phyloP scores from a whole-genome alignment of 495 filamentous ascomycete species.

The Zalerion maritima region DNA sequence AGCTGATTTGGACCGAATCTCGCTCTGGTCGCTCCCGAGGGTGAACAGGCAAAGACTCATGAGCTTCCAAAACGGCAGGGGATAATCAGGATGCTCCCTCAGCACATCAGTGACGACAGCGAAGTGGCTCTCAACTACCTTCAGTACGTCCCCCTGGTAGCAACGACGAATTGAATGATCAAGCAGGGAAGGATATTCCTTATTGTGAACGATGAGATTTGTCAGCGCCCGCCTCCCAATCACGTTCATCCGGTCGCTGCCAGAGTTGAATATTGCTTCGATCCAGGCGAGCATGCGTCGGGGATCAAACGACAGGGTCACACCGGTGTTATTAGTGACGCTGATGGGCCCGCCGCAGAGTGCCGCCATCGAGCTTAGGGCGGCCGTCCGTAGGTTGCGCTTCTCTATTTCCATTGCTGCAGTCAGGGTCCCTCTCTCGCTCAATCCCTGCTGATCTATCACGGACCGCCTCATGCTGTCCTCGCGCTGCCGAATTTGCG shows the following conservation, averaged over 20 bases:
- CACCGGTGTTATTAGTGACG: conserved; percentile 70
- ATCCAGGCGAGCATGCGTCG: conserved; percentile 88
- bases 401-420: conserved; percentile 96
- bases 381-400: conserved; percentile 74
- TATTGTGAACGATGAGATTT: conserved; percentile 83
- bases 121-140: conserved; percentile 89
- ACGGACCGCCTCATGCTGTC: conserved; percentile 74
- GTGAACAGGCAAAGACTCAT: conserved; percentile 79
- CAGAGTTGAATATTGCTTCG: conserved; percentile 78
- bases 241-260: conserved; percentile 78
- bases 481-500: conserved; percentile 67
- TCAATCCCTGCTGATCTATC: conserved; percentile 44
- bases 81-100: conserved; percentile 62
- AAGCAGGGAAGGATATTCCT: conserved; percentile 65
- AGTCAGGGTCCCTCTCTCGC: conserved; percentile 57
- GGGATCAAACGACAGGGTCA: conserved; percentile 77
- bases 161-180: conserved; percentile 81
- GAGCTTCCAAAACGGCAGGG: conserved; percentile 78
- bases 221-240: conserved; percentile 83
- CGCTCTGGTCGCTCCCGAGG: conserved; percentile 75
- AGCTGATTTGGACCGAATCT: conserved; percentile 77
- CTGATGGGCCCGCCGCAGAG: conserved; percentile 86
- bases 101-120: conserved; percentile 81
- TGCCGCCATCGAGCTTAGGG: conserved; percentile 87
- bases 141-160: conserved; percentile 61